Evolutionary conservation across 202 grass and related monocot species (phyloP), one percentile per base, ranked within the genome.

Genomic region (Musa balbisiana): DNA sequence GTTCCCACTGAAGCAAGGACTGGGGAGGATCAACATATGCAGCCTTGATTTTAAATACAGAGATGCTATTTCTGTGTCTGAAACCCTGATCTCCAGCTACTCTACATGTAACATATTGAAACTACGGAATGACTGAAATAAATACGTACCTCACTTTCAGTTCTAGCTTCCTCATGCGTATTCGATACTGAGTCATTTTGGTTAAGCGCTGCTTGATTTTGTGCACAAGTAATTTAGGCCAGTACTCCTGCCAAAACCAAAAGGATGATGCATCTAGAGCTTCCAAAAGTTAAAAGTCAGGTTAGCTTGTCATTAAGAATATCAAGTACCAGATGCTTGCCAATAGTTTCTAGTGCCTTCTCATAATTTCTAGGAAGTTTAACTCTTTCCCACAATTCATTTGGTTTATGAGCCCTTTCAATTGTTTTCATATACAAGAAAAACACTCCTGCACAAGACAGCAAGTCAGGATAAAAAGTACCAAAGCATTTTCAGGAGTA

Each of bases 151-250:
- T 93, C 82, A 97, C 88, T 97, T 97, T 97, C 71, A 93, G 80
- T 83, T 90, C 84, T 80, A 97, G 88, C 13, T 93, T 97, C 73
- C 88, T 92, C 93, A 89, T 97, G 74, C 93, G 77, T 85, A 97
- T 97, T n/a, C 88, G 84, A 81, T 89, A 97, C 51, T 91, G 93
- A 49, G 93, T 93, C 93, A 97, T 97, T 86, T 97, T 97, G 56
- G 88, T 93, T 16, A 93, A 53, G 26, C 93, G 78, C 55, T 97
- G 93, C 80, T 89, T 97, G 62, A 91, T 89, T 88, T 93, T 97
- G 85, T 88, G 93, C 81, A 97, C 90, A 71, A 97, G 88, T 80
- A 97, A 80, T 81, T 93, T 89, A 26, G 93, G 90, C 93, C 94
- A 97, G 79, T 87, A 89, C 78, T 97, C 87, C 94, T 97, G 74